phyloP scores from a whole-genome alignment of 768 basidiomycete species.

The Tulasnella sp. region DNA sequence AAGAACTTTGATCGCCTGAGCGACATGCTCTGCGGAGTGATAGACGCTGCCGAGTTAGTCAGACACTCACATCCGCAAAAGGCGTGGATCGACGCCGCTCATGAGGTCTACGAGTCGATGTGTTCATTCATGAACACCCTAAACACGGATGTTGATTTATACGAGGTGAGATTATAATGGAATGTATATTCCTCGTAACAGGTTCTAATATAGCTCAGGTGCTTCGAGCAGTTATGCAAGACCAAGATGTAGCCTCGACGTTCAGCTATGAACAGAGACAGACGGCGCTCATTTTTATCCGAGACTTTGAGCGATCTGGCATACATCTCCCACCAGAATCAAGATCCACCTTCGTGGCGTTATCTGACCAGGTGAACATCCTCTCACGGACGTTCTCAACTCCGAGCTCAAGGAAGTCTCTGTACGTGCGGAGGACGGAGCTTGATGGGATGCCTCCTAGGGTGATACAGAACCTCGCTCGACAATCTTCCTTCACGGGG shows the following conservation, averaged over 20 bases:
- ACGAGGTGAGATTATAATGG: constrained; percentile 49
- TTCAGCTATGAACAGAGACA: constrained; percentile 66
- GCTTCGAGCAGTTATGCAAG: constrained; percentile 56
- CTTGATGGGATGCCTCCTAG: constrained; percentile 38
- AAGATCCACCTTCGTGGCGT: constrained; percentile 71
- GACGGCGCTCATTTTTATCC: constrained; percentile 88
- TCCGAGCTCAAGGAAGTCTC: constrained; percentile 54
- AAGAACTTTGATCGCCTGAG: constrained; percentile 96
- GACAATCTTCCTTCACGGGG: constrained; percentile 26
- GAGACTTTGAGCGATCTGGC: constrained; percentile 95
- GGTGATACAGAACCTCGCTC: constrained; percentile 1
- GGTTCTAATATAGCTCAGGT: constrained; percentile 36
- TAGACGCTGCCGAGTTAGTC: constrained; percentile 89
- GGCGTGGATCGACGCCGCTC: constrained; percentile 72
- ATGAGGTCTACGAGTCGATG: constrained; percentile 78
- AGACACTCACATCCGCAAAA: constrained; percentile 87
- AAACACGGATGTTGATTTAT: constrained; percentile 86
- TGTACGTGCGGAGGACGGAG: constrained; percentile 56
- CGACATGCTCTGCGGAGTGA: constrained; percentile 90
- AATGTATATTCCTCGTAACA: constrained; percentile 20
- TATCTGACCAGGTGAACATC: constrained; percentile 80
- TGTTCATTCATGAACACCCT: constrained; percentile 97
- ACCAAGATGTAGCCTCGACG: constrained; percentile 52
- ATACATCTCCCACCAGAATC: constrained; percentile 74
- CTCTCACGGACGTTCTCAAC: constrained; percentile 78